Evolutionary conservation across 1,284 basidiomycete species (phyloP).

Genomic region (Pseudozyma sp.): DNA sequence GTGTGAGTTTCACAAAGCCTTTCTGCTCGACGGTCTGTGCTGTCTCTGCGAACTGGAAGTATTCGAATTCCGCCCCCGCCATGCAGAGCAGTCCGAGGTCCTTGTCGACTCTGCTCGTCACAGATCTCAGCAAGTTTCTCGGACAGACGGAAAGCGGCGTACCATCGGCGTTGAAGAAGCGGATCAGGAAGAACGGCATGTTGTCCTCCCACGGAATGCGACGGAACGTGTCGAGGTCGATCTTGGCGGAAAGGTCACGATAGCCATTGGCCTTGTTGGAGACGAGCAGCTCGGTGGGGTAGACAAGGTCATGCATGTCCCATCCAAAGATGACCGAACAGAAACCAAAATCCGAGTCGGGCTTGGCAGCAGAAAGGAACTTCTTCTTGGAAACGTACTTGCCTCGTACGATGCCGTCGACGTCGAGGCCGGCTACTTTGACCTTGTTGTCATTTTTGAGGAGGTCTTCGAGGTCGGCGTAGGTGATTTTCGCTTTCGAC

Average conservation of each 20-base stretch:
- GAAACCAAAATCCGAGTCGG: slow-evolving; percentile 73
- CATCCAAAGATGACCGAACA: slow-evolving; percentile 60
- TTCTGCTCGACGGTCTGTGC: slow-evolving; percentile 81
- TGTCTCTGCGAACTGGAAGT: slow-evolving; percentile 92
- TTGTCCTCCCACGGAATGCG: slow-evolving; percentile 92
- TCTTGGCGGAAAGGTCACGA: slow-evolving; percentile 83
- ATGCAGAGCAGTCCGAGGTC: slow-evolving; percentile 68
- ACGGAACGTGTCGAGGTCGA: slow-evolving; percentile 83
- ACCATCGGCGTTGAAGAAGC: slow-evolving; percentile 79
- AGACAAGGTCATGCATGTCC: slow-evolving; percentile 67
- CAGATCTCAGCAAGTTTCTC: slow-evolving; percentile 79
- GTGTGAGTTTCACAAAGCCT: slow-evolving; percentile 78
- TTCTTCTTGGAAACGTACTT: slow-evolving; percentile 96
- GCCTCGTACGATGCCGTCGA: slow-evolving; percentile 89
- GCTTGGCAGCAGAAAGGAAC: slow-evolving; percentile 85
- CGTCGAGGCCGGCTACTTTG: slow-evolving; percentile 76
- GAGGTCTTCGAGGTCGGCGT: slow-evolving; percentile 51
- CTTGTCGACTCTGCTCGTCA: slow-evolving; percentile 71
- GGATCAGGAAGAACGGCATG: slow-evolving; percentile 90
- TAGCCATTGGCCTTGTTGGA: slow-evolving; percentile 92
- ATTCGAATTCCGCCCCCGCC: slow-evolving; percentile 93
- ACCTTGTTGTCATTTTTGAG: slow-evolving; percentile 81
- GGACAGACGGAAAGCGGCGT: slow-evolving; percentile 81
- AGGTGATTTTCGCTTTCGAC: slow-evolving; percentile 33
- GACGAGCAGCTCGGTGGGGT: slow-evolving; percentile 85